These are phyloP conservation scores for Verticillium isaacii DNA, from an alignment of 2,329 filamentous ascomycete species.

Conservation along the genomic window DNA sequence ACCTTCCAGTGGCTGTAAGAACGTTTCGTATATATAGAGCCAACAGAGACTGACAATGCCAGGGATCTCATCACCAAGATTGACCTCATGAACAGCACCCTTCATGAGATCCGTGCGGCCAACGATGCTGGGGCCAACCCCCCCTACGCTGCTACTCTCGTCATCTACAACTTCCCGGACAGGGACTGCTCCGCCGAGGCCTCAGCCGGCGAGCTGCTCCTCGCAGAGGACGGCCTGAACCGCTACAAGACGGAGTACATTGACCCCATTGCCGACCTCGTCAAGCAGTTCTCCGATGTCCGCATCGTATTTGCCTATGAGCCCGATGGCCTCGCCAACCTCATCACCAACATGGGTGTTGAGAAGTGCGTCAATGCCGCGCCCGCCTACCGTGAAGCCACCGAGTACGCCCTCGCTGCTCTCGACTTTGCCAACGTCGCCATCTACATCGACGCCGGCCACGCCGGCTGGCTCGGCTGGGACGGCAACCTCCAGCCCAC, in stretches of 20 bases:
- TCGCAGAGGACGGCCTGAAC: conserved; percentile 21
- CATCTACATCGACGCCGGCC: conserved; percentile 31
- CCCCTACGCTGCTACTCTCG: conserved; percentile 22
- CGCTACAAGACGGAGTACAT: conserved; percentile 28
- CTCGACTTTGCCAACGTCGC: conserved; percentile 29
- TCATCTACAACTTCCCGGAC: conserved; percentile 32
- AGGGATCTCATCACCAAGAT: conserved; percentile 28
- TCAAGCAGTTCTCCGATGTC: conserved; percentile 11
- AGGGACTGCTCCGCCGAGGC: conserved; percentile 30
- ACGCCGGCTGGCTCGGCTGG: conserved; percentile 34
- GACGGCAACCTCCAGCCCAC: conserved; percentile 20
- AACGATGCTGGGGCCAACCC: conserved; percentile 13
- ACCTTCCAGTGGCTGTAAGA: conserved; percentile 23
- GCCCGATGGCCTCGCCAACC: conserved; percentile 30
- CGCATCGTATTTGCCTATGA: conserved; percentile 16
- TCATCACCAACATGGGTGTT: conserved; percentile 27
- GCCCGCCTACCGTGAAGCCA: conserved; percentile 22
- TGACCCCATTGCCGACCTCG: conserved; percentile 17
- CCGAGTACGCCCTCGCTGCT: conserved; percentile 25
- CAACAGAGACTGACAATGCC: neutral
- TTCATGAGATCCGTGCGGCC: conserved; percentile 19
- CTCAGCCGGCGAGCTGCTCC: conserved; percentile 27
- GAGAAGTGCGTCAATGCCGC: conserved; percentile 22
- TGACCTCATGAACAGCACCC: conserved; percentile 21
- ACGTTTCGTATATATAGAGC: neutral